Base-by-base conservation (phyloP, 441 rosid species). In the Codiaeum variegatum region DNA sequence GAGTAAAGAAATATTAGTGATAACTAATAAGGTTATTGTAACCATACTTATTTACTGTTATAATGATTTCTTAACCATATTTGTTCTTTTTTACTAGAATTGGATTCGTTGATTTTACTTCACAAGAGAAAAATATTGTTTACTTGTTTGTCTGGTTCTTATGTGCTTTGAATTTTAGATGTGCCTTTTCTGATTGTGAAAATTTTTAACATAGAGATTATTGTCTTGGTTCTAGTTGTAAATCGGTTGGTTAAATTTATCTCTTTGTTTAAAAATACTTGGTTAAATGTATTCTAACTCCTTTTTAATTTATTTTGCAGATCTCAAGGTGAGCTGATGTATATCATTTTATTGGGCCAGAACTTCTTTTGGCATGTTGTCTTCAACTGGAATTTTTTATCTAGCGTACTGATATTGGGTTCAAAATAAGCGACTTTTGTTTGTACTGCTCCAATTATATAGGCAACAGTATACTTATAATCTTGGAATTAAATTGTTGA, bases 291-390 rank as follows among this genome's bases (percentile, higher is more conserved):
- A 56, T 36, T n/a, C 46, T 68, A 58, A 79, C 24, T 16, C 59
- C 65, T 69, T n/a, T 36, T 29, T 5, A 38, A 36, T 70, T 71
- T 79, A 38, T 76, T 71, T 78, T 40, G 86, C 87, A 87, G 91
- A 79, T 78, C 81, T 75, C 88, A 82, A 84, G 91, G 93, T 89
- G 85, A 81, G 83, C 78, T 65, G 69, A 56, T 47, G 21, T 73
- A 36, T 71, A 72, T 72, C 74, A 63, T 69, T 66, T 54, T 66
- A 52, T 61, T 71, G 51, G 61, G 59, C 65, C 71, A 29, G 66
- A 61, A 76, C 21, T 38, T 72, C 73, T 36, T 60, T 54, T 72
- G 12, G 70, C 75, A 44, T 70, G 10, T 58, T 47, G 65, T 77
- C 66, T 58, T 19, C 23, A 64, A 58, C 60, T 2, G 51, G 68